These are phyloP conservation scores for Pythium guiyangense DNA, from an alignment of 352 stramenopile genomes.

Conservation along the genomic window DNA sequence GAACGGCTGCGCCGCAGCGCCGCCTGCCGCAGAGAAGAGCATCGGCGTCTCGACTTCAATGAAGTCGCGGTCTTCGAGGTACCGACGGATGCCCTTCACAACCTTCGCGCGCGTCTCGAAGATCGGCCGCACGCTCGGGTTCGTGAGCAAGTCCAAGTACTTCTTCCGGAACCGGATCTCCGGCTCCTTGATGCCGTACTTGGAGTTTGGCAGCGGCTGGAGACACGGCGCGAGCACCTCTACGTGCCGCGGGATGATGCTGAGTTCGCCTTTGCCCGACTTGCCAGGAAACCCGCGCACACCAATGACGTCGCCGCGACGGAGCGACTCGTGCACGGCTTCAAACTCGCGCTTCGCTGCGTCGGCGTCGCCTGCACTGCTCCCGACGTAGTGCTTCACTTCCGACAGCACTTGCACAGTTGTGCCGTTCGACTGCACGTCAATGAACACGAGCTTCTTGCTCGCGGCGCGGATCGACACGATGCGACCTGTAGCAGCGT, in stretches of 20 bases:
- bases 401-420: constrained; percentile 77
- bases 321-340: constrained; percentile 60
- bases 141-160: constrained; percentile 98
- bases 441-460: constrained; percentile 82
- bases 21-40: constrained; percentile 97
- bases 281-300: constrained; percentile 77
- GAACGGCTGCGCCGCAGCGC: constrained; percentile 97
- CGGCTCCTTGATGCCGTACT: constrained; percentile 93
- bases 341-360: constrained; percentile 47
- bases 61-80: constrained; percentile 71
- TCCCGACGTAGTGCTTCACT: constrained; percentile 60
- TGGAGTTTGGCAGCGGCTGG: constrained; percentile 81
- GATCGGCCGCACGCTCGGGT: constrained; percentile 88
- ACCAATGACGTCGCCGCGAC: constrained; percentile 76
- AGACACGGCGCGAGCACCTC: constrained; percentile 95
- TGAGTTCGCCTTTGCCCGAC: constrained; percentile 81
- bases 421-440: constrained; percentile 59
- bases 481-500: constrained; percentile 38
- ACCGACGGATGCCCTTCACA: constrained; percentile 50
- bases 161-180: constrained; percentile 97
- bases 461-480: constrained; percentile 72
- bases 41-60: constrained; percentile 97
- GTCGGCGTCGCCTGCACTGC: constrained; percentile 22
- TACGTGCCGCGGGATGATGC: constrained; percentile 82
- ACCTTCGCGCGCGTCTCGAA: constrained; percentile 92